Evolutionary conservation across 768 basidiomycete genomes (phyloP).

Genomic region (Fistulinella prunicolor): DNA sequence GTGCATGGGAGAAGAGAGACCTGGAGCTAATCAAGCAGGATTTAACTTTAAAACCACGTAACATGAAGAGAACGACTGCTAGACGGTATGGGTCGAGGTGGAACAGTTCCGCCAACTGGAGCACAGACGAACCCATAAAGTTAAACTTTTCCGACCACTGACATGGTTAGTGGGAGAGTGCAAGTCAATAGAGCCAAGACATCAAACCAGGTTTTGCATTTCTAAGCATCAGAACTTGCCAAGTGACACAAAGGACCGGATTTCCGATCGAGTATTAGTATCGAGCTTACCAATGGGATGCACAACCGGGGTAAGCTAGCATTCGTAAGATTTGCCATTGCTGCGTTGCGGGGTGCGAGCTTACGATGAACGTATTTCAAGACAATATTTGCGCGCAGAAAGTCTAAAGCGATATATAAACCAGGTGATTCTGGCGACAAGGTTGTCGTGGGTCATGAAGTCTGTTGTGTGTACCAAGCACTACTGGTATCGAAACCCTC

Average conservation of each 20-base stretch:
- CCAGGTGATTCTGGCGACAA: constrained; percentile 23
- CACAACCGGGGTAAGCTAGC: not conserved
- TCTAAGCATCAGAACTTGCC: not conserved
- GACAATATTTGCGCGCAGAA: not conserved
- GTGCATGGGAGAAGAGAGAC: too few relatives aligned
- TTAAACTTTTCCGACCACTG: too few relatives aligned
- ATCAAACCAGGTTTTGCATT: not conserved
- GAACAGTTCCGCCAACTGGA: too few relatives aligned
- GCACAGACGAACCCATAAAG: too few relatives aligned
- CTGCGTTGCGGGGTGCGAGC: not conserved
- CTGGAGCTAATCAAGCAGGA: too few relatives aligned
- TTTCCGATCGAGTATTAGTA: not conserved
- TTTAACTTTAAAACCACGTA: too few relatives aligned
- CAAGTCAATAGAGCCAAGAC: not conserved
- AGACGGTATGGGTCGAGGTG: too few relatives aligned
- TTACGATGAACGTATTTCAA: constrained; percentile 3
- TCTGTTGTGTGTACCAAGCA: constrained; percentile 67
- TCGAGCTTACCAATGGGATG: not conserved
- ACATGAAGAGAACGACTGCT: too few relatives aligned
- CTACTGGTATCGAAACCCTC: constrained; percentile 69
- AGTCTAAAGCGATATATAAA: constrained; percentile 20
- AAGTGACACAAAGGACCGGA: not conserved
- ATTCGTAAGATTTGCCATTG: not conserved
- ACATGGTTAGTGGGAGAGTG: not conserved
- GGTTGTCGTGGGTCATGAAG: constrained; percentile 28